A percentile compares a stretch with the other conserved stretches of the same genome.
phyloP scores from a whole-genome alignment of 2,329 filamentous ascomycete genomes.

The Arthrinium phaeospermum region DNA sequence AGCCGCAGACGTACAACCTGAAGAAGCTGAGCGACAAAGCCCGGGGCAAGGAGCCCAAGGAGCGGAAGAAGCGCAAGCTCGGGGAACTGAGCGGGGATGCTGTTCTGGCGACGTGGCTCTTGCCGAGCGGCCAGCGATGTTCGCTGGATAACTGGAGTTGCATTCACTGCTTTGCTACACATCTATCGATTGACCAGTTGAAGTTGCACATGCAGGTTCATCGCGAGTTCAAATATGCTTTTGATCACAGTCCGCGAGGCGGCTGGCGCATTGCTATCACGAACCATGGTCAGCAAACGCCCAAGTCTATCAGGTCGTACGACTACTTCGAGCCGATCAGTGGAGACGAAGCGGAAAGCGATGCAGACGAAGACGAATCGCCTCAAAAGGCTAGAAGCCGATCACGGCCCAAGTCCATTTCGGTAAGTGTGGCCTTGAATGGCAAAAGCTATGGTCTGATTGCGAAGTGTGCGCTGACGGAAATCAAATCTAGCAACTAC shows the following conservation, averaged over 20 bases:
- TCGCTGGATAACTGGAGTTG: slow-evolving; percentile 57
- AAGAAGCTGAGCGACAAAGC: slow-evolving; percentile 64
- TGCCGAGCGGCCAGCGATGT: slow-evolving; percentile 52
- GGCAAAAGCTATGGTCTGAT: slow-evolving; percentile 27
- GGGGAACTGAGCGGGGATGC: slow-evolving; percentile 32
- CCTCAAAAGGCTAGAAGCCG: slow-evolving; percentile 31
- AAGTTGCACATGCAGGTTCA: slow-evolving; percentile 56
- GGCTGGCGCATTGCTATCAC: slow-evolving; percentile 36
- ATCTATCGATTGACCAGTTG: slow-evolving; percentile 54
- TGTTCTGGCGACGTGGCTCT: slow-evolving; percentile 50
- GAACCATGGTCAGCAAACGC: slow-evolving; percentile 34
- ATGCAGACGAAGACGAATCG: slow-evolving; percentile 31
- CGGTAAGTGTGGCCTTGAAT: slow-evolving; percentile 21
- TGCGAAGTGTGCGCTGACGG: slow-evolving; percentile 8
- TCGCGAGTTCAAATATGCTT: slow-evolving; percentile 49
- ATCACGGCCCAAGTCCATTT: slow-evolving; percentile 25
- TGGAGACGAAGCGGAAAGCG: slow-evolving; percentile 35
- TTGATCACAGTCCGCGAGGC: slow-evolving; percentile 34
- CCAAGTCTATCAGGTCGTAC: slow-evolving; percentile 29
- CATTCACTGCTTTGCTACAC: slow-evolving; percentile 54
- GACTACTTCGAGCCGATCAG: slow-evolving; percentile 29
- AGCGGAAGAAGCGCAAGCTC: slow-evolving; percentile 45
- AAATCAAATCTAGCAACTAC: slow-evolving; percentile 27
- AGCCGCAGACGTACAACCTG: slow-evolving; percentile 62
- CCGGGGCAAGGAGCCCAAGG: slow-evolving; percentile 55